Evolutionary conservation across 2,329 filamentous ascomycete genomes (phyloP).

Genomic region (Aspergillus fijiensis): DNA sequence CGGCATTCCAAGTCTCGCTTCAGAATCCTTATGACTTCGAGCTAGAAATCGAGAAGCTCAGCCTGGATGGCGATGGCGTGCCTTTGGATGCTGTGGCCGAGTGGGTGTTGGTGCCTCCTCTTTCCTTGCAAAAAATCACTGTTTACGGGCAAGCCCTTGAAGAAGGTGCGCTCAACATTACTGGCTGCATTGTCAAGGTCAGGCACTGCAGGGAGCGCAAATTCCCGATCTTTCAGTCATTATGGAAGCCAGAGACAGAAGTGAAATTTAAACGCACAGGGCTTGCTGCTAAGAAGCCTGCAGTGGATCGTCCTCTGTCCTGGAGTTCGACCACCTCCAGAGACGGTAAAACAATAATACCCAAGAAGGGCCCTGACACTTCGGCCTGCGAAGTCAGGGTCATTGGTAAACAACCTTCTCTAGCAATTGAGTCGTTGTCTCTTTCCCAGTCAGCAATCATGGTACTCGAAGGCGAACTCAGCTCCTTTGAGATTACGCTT

Average conservation of each 20-base stretch:
- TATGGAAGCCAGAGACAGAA: slow-evolving; percentile 70
- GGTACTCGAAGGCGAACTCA: slow-evolving; percentile 86
- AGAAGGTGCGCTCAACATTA: slow-evolving; percentile 69
- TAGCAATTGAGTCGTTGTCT: slow-evolving; percentile 73
- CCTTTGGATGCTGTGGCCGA: slow-evolving; percentile 67
- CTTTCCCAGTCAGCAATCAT: slow-evolving; percentile 83
- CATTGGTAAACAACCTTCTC: slow-evolving; percentile 73
- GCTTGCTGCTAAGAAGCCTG: slow-evolving; percentile 56
- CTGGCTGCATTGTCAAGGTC: slow-evolving; percentile 75
- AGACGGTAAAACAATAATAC: slow-evolving; percentile 31
- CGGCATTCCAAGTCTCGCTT: slow-evolving; percentile 76
- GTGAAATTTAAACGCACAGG: slow-evolving; percentile 76
- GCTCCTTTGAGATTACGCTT: slow-evolving; percentile 73
- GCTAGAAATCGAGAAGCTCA: slow-evolving; percentile 79
- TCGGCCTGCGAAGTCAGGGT: slow-evolving; percentile 62
- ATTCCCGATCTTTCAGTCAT: slow-evolving; percentile 78
- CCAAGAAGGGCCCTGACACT: slow-evolving; percentile 37
- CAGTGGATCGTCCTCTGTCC: slow-evolving; percentile 47
- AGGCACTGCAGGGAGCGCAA: slow-evolving; percentile 76
- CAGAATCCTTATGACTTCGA: slow-evolving; percentile 96
- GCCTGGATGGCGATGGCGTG: slow-evolving; percentile 70
- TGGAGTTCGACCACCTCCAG: slow-evolving; percentile 44
- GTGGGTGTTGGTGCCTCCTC: slow-evolving; percentile 71
- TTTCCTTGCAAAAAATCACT: slow-evolving; percentile 75
- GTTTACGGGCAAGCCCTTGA: slow-evolving; percentile 67